Percentiles rank a stretch among this genome's conserved stretches.
These are phyloP conservation scores for Diaporthe vaccinii DNA, from an alignment of 2,329 filamentous ascomycete species.

Conservation along the genomic window DNA sequence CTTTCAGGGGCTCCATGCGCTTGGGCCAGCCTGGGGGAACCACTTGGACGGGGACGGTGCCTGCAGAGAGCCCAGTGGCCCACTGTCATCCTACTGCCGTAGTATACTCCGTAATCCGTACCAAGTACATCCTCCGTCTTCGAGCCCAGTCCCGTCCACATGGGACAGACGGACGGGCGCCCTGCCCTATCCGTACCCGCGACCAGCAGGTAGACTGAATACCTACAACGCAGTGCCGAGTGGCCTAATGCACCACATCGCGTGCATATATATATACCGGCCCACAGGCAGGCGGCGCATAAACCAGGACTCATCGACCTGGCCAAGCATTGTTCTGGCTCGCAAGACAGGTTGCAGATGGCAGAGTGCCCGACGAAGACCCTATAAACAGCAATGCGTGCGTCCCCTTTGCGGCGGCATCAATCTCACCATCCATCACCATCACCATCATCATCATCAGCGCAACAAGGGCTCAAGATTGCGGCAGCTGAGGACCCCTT, in stretches of 20 bases:
- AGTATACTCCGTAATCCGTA: background rate
- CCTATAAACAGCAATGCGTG: slow-evolving; percentile 16
- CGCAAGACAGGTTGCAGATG: background rate
- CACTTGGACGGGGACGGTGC: slow-evolving; percentile 24
- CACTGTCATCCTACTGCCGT: slow-evolving; percentile 8
- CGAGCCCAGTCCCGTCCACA: slow-evolving; percentile 13
- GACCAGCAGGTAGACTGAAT: background rate
- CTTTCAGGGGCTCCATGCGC: slow-evolving; percentile 28
- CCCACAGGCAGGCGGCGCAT: slow-evolving; percentile 1
- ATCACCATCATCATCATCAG: background rate
- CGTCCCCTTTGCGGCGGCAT: background rate
- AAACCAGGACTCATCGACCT: background rate
- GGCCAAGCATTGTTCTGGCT: background rate
- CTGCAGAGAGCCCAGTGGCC: slow-evolving; percentile 11
- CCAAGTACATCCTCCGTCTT: background rate
- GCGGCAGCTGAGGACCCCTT: slow-evolving; percentile 32
- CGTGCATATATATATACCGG: background rate
- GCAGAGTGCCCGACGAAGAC: background rate
- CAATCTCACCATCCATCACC: background rate
- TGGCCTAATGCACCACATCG: background rate
- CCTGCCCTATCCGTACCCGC: background rate
- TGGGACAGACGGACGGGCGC: slow-evolving; percentile 3
- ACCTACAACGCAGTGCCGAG: background rate
- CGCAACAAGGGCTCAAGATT: slow-evolving; percentile 31
- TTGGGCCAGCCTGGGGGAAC: slow-evolving; percentile 19